Base-by-base conservation (phyloP, 352 stramenopile genomes). In the Pythium apleroticum region DNA sequence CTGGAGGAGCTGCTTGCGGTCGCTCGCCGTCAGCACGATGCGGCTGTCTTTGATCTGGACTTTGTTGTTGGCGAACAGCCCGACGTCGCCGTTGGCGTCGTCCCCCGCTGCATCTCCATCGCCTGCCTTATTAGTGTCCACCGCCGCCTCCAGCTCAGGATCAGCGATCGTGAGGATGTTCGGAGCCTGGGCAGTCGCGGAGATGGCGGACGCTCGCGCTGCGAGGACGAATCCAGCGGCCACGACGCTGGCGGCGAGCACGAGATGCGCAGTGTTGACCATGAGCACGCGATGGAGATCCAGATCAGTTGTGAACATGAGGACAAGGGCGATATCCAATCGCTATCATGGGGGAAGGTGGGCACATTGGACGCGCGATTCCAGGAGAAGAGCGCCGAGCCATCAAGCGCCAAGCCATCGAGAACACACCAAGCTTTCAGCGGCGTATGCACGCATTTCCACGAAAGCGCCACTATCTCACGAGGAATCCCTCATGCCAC, bases 21-120 rank as follows among this genome's bases (percentile, higher is more conserved):
- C 64, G 50, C 64, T 43, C 15, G 39, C 20, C 8, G 64, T 59
- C 37, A 71, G 64, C 57, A 71, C 64, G 45, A 71, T 71, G 19
- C 50, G 64, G 20, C 64, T 71, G 64, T 71, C 57, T 20, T 61
- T 41, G 41, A 66, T 71, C 22, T 24, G 48, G 8, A 71, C 50
- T 39, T 61, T 65, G 52, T 70, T 70, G 41, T 61, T 69, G 48
- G 55, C 56, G 33, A 69, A 52, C 48, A 69, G 25, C 14, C 52
- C 62, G 37, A 8, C 17, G 20, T 45, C 61, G 43, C 27, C 61
- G 43, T 31, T 31, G 49, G 33, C 17, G 39, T 37, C 30, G 8
- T 55, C 39, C 41, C 2, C 52, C 37, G 30, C 55, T 22, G 28
- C 22, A 19, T 60, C 41, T 5, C 57, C 53, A 7, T 25, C 33